Evolutionary conservation across 495 filamentous ascomycete species (phyloP).

Genomic region (Aspergillus haitiensis): DNA sequence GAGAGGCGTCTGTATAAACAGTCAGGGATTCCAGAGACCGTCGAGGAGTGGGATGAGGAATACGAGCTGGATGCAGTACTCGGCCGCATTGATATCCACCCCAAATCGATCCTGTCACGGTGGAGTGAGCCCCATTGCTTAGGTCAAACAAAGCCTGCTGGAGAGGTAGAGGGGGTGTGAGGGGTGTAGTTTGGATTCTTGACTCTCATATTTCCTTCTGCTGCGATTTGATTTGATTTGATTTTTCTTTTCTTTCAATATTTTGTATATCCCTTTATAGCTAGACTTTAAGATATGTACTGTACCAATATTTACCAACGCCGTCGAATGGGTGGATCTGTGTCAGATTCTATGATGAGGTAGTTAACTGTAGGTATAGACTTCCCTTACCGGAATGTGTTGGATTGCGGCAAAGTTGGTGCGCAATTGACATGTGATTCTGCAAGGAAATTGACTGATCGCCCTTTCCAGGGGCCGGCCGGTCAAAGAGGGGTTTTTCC

Average conservation of each 20-base stretch:
- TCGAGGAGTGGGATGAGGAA: conserved; percentile 35
- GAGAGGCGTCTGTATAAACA: conserved; percentile 18
- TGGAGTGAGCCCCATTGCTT: conserved; percentile 22
- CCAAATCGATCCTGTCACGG: conserved; percentile 10
- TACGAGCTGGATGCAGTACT: conserved; percentile 31
- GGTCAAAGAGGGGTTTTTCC: neutral
- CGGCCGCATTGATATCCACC: conserved; percentile 19
- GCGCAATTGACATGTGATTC: conserved; percentile 17
- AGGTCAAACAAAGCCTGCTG: neutral
- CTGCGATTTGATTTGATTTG: neutral
- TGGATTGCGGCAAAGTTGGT: neutral
- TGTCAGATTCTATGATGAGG: neutral
- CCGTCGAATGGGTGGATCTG: too few relatives aligned
- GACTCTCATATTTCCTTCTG: neutral
- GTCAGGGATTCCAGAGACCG: conserved; percentile 8
- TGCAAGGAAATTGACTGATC: neutral
- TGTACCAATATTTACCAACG: too few relatives aligned
- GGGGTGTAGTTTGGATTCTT: neutral
- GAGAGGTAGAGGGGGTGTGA: neutral
- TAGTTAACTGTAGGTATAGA: neutral
- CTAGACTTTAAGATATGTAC: too few relatives aligned
- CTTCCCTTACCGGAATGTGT: neutral
- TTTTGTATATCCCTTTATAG: neutral
- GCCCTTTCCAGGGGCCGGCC: too few relatives aligned
- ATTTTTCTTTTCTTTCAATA: neutral